These are phyloP conservation scores for Xerocomellus dryophilus DNA, from an alignment of 768 basidiomycete species.

Conservation along the genomic window DNA sequence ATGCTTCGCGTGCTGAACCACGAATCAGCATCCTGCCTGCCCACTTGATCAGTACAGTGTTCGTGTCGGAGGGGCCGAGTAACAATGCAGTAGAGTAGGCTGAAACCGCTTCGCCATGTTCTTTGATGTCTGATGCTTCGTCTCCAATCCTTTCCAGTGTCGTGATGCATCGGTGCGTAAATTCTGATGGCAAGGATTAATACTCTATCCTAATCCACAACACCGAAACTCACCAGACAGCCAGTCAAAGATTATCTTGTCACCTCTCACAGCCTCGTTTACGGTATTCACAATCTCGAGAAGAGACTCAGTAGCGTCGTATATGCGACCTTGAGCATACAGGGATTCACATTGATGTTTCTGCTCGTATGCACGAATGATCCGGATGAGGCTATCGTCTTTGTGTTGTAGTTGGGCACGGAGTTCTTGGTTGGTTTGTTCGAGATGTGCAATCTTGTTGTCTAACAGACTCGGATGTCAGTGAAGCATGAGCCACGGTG, in stretches of 20 bases:
- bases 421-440: background rate
- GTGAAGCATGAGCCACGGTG: no score
- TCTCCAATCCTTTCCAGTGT: background rate
- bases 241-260: slow-evolving; percentile 1
- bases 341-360: slow-evolving; percentile 3
- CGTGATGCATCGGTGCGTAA: background rate
- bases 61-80: background rate
- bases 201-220: accelerated
- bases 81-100: background rate
- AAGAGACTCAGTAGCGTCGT: background rate
- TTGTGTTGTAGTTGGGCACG: background rate
- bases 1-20: background rate
- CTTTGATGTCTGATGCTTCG: background rate
- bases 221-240: background rate
- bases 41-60: background rate
- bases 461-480: no score
- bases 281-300: background rate
- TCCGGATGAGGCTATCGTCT: background rate
- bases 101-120: background rate
- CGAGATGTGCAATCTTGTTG: no score
- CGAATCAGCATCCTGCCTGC: background rate
- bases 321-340: background rate
- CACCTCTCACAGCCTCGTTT: background rate
- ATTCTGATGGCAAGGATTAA: background rate
- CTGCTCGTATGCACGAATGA: background rate